Base-by-base conservation (phyloP, 2,329 filamentous ascomycete species). In the Phaeosphaeriaceae sp. region DNA sequence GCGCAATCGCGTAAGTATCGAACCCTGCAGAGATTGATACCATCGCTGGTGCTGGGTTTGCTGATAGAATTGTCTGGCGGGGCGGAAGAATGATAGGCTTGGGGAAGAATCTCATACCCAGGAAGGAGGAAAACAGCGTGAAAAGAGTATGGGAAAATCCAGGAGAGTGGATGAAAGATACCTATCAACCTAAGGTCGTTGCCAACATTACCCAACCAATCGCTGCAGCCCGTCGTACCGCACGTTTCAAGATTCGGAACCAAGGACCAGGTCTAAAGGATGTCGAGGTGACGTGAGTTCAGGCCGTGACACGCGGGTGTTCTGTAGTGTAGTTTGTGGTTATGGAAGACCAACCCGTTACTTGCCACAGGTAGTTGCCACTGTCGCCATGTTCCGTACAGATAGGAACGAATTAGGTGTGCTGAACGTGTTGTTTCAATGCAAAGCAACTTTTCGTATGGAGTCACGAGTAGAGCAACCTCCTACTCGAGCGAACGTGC, bases 131-230 rank as follows among this genome's bases (percentile, higher is more conserved):
- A 34, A 42, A 51, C 53, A 54, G 32, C 39, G 46, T n/a, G 30
- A 47, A 38, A 33, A 60, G 52, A 48, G 48, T 52, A 52, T 36
- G 46, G 42, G 16, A 18, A 50, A 38, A 52, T 28, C 51, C 62
- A 54, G 43, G 38, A 47, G 16, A 34, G 29, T 41, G 57, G 61
- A 48, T 59, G 49, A 63, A 66, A 58, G 61, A 36, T 37, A 43
- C n/a, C 28, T 39, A 7, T 16, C 26, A 12, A 16, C 16, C 16
- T 28, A 20, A 41, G 38, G 23, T 32, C 30, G 13, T 17, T 18
- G 28, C 16, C 30, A 21, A 26, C 16, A 26, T 32, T 11, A 16
- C 23, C 23, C 23, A 26, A 26, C 23, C 11, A 26, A 26, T 26
- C 11, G 23, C 23, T 7, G 23, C 11, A 9, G 3, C 11, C 23